phyloP scores from a whole-genome alignment of 495 filamentous ascomycete genomes.

The Xylaria grammica region DNA sequence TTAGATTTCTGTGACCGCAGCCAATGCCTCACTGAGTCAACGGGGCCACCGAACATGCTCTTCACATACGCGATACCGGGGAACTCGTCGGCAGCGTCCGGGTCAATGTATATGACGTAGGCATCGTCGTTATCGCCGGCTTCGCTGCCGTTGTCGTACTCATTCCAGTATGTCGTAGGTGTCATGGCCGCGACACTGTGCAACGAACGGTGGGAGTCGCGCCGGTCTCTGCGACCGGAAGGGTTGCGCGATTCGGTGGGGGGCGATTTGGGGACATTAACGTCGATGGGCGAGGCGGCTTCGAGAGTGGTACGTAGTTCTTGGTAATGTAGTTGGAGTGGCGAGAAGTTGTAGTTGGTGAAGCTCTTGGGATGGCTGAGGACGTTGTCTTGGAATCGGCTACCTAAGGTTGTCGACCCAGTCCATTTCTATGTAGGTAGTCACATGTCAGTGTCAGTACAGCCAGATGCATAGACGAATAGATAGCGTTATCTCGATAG shows the following conservation, averaged over 20 bases:
- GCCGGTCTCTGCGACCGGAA: constrained; percentile 20
- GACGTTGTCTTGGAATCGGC: constrained; percentile 63
- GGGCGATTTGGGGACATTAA: constrained; percentile 25
- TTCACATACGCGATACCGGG: constrained; percentile 53
- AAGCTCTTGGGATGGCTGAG: constrained; percentile 66
- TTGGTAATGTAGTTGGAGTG: constrained; percentile 60
- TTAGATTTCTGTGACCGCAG: constrained; percentile 34
- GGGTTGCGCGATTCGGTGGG: constrained; percentile 18
- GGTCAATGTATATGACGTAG: constrained; percentile 64
- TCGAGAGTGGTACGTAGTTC: constrained; percentile 60
- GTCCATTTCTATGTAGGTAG: constrained; percentile 66
- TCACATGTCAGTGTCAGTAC: constrained; percentile 20
- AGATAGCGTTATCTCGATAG: background rate
- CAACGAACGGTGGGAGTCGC: constrained; percentile 30
- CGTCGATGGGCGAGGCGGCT: constrained; percentile 36
- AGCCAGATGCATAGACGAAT: background rate
- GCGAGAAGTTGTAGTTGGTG: constrained; percentile 59
- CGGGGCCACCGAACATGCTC: constrained; percentile 46
- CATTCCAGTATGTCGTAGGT: constrained; percentile 62
- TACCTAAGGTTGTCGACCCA: constrained; percentile 60
- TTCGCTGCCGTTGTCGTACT: constrained; percentile 68
- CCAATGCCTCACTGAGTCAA: constrained; percentile 52
- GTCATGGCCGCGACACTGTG: constrained; percentile 17
- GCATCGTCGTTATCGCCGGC: constrained; percentile 48
- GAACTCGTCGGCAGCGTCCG: constrained; percentile 51